A percentile compares a stretch with the other conserved stretches of the same genome.
Evolutionary conservation across 169 alveolate genomes (phyloP).

Genomic region (Plasmodium relictum): DNA sequence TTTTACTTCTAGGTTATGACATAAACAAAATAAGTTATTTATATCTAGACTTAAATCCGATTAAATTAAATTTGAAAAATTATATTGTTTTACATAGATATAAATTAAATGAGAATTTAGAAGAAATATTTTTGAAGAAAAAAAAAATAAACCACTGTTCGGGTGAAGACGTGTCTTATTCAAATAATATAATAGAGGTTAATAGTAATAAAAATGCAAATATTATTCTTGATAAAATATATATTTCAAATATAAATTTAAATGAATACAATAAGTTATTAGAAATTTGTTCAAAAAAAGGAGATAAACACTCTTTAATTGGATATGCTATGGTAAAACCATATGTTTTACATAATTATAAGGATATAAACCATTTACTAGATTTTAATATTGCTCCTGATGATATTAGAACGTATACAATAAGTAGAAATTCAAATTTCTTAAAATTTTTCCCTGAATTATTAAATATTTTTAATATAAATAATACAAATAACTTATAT

Average conservation of each 20-base stretch:
- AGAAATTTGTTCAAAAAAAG: slow-evolving; percentile 38
- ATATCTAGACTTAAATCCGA: slow-evolving; percentile 33
- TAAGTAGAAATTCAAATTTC: slow-evolving; percentile 23
- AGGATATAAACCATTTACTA: slow-evolving; percentile 18
- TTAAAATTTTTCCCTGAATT: slow-evolving; percentile 51
- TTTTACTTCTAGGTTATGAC: slow-evolving; percentile 30
- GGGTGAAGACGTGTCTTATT: slow-evolving; percentile 48
- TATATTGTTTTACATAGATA: slow-evolving; percentile 24
- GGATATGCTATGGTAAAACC: slow-evolving; percentile 45
- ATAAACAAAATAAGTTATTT: slow-evolving; percentile 31
- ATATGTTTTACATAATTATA: slow-evolving; percentile 40
- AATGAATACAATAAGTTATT: slow-evolving; percentile 28
- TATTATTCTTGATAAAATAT: slow-evolving; percentile 6
- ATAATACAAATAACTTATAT: slow-evolving; percentile 19
- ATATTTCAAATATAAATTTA: slow-evolving; percentile 31
- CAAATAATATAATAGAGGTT: slow-evolving; percentile 13
- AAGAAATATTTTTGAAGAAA: slow-evolving; percentile 43
- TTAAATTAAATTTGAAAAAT: slow-evolving; percentile 27
- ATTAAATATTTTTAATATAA: background rate
- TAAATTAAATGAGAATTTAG: slow-evolving; percentile 7
- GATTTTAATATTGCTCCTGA: slow-evolving; percentile 44
- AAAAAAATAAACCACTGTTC: slow-evolving; percentile 34
- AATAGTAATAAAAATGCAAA: background rate
- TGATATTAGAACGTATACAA: slow-evolving; percentile 38
- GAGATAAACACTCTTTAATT: slow-evolving; percentile 30